Conservation (phyloP, 177 flowering plant species). For the Telopea speciosissima region DNA sequence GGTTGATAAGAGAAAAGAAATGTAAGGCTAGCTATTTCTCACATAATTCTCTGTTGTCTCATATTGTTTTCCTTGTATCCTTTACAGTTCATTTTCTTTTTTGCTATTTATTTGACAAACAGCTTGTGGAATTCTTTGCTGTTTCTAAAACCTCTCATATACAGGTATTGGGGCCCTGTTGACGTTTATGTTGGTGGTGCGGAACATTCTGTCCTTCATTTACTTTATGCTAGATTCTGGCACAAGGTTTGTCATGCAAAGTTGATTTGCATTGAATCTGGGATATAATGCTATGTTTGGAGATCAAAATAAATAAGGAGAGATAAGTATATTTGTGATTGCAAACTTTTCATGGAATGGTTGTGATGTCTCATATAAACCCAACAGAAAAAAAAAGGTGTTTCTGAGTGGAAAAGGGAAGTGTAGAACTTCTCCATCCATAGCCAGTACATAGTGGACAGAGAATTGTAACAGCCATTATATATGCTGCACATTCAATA, state of each 20-base stretch:
- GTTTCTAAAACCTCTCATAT: conserved; percentile 9
- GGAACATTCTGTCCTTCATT: conserved; percentile 97
- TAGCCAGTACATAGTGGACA: too few relatives aligned
- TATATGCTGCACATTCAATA: too few relatives aligned
- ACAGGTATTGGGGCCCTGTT: conserved; percentile 85
- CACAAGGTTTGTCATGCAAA: conserved; percentile 63
- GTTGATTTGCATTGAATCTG: neutral
- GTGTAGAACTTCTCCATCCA: too few relatives aligned
- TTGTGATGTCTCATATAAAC: too few relatives aligned
- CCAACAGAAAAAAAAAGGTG: too few relatives aligned
- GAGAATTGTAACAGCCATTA: too few relatives aligned
- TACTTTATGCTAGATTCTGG: conserved; percentile 95
- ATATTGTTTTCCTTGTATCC: neutral
- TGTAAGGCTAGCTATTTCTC: conserved; percentile 33
- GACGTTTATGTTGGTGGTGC: conserved; percentile 99
- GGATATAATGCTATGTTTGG: neutral
- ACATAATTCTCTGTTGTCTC: neutral
- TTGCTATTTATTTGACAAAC: neutral
- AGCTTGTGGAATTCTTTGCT: neutral
- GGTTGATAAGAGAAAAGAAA: conserved; percentile 76
- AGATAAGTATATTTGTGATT: neutral
- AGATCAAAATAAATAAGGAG: neutral
- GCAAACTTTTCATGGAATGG: neutral
- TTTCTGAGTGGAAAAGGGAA: too few relatives aligned
- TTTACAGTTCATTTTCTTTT: neutral